These are phyloP conservation scores for Spiromastix sp. DNA, from an alignment of 2,329 filamentous ascomycete species.

Conservation along the genomic window DNA sequence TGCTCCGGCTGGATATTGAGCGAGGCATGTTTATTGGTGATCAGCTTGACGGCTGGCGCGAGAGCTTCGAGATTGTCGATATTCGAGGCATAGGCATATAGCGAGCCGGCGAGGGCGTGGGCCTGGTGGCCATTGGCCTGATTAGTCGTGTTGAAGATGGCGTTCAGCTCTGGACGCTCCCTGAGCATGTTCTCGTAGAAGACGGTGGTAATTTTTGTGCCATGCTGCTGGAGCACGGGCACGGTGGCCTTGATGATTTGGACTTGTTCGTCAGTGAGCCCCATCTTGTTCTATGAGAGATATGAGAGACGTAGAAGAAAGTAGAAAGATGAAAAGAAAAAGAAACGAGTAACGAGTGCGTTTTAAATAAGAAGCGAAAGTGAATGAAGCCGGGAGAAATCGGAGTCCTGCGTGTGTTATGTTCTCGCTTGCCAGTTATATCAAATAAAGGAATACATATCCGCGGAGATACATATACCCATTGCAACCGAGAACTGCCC, in stretches of 20 bases:
- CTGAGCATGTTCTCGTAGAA: constrained; percentile 58
- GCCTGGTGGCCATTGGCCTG: constrained; percentile 58
- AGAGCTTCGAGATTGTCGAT: constrained; percentile 56
- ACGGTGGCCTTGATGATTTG: constrained; percentile 56
- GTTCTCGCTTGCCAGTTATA: too few relatives aligned
- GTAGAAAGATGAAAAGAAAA: too few relatives aligned
- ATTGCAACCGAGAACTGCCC: too few relatives aligned
- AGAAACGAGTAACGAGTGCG: too few relatives aligned
- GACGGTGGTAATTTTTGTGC: constrained; percentile 52
- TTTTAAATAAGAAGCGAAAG: too few relatives aligned
- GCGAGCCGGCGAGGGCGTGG: constrained; percentile 55
- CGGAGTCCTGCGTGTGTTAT: too few relatives aligned
- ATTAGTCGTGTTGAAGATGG: constrained; percentile 60
- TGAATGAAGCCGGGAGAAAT: too few relatives aligned
- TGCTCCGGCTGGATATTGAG: constrained; percentile 56
- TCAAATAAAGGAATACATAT: too few relatives aligned
- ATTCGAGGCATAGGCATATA: constrained; percentile 60
- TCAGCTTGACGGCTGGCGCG: constrained; percentile 48
- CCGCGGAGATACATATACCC: too few relatives aligned
- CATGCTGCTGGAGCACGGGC: constrained; percentile 54
- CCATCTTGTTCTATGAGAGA: too few relatives aligned
- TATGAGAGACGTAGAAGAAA: too few relatives aligned
- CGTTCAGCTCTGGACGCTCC: constrained; percentile 53
- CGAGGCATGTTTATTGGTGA: constrained; percentile 63
- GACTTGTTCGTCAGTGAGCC: constrained; percentile 50